A percentile compares a stretch with the other conserved stretches of the same genome.
phyloP scores from a whole-genome alignment of 805 yeast species.

The Hanseniaspora nectarophila region DNA sequence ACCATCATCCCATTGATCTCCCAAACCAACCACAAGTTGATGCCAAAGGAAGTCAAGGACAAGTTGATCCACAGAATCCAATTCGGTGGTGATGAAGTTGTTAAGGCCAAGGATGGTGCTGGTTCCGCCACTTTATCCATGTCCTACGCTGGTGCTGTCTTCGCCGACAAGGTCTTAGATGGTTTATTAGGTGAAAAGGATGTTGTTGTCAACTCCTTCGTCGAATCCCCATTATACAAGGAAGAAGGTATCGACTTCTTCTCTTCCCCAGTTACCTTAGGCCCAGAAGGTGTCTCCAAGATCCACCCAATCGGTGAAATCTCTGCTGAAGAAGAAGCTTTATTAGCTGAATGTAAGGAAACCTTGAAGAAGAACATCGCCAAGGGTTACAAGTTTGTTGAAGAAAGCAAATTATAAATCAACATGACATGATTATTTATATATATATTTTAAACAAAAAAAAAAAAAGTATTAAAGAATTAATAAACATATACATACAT shows the following conservation, averaged over 20 bases:
- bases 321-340: slow-evolving; percentile 68
- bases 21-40: slow-evolving; percentile 59
- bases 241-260: slow-evolving; percentile 91
- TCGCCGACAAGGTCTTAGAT: slow-evolving; percentile 51
- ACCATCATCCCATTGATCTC: slow-evolving; percentile 90
- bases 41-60: slow-evolving; percentile 55
- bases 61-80: slow-evolving; percentile 75
- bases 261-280: slow-evolving; percentile 88
- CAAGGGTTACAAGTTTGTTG: slow-evolving; percentile 85
- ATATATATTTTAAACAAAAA: not conserved
- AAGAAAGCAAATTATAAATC: slow-evolving; percentile 33
- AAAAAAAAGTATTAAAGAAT: not conserved
- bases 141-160: slow-evolving; percentile 84
- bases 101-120: slow-evolving; percentile 84
- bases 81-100: slow-evolving; percentile 94
- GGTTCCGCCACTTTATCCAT: slow-evolving; percentile 88
- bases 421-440: not conserved
- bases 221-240: slow-evolving; percentile 73
- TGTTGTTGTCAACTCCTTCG: slow-evolving; percentile 56
- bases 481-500: not conserved
- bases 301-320: slow-evolving; percentile 68
- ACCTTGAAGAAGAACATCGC: slow-evolving; percentile 81
- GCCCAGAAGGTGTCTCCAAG: slow-evolving; percentile 76
- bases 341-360: slow-evolving; percentile 73
- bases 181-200: slow-evolving; percentile 55